A percentile compares a stretch with the other conserved stretches of the same genome.
Conservation (phyloP, 495 filamentous ascomycete species). For the Talaromyces wortmannii region DNA sequence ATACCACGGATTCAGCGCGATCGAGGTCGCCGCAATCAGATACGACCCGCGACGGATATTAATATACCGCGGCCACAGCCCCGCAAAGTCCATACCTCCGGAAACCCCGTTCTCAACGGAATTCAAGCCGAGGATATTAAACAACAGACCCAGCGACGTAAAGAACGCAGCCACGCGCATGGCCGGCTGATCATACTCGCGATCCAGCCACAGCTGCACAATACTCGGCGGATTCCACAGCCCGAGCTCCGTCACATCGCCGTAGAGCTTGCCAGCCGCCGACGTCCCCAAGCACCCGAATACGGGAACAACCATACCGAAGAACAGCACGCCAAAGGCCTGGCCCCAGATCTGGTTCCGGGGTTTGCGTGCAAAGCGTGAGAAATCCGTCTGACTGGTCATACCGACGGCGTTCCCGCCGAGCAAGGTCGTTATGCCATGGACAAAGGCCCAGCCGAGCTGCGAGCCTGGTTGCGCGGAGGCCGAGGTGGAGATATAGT, state of each 20-base stretch:
- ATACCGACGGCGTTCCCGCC: slow-evolving; percentile 14
- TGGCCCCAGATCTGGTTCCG: slow-evolving; percentile 17
- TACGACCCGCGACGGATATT: slow-evolving; percentile 22
- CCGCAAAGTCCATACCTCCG: slow-evolving; percentile 24
- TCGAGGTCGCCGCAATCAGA: slow-evolving; percentile 21
- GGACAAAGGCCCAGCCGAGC: slow-evolving; percentile 15
- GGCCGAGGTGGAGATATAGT: slow-evolving; percentile 11
- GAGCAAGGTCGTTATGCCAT: slow-evolving; percentile 14
- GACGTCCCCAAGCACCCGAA: slow-evolving; percentile 30
- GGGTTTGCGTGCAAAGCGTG: slow-evolving; percentile 15
- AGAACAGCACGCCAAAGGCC: slow-evolving; percentile 12
- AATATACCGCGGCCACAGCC: slow-evolving; percentile 20
- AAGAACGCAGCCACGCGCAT: slow-evolving; percentile 34
- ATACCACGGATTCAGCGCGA: slow-evolving; percentile 28
- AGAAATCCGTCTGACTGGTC: slow-evolving; percentile 18
- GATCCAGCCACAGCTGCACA: slow-evolving; percentile 21
- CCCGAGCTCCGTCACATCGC: too few species aligned
- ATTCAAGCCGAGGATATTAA: slow-evolving; percentile 17
- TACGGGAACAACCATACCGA: slow-evolving; percentile 20
- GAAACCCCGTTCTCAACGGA: slow-evolving; percentile 26
- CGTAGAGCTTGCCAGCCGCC: slow-evolving; percentile 24
- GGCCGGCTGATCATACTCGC: slow-evolving; percentile 13
- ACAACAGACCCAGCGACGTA: slow-evolving; percentile 25
- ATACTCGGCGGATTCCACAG: slow-evolving; percentile 32
- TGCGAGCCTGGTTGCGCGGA: slow-evolving; percentile 2